Evolutionary conservation across 257 asterid species (phyloP).

Genomic region (Solanum bukasovii): DNA sequence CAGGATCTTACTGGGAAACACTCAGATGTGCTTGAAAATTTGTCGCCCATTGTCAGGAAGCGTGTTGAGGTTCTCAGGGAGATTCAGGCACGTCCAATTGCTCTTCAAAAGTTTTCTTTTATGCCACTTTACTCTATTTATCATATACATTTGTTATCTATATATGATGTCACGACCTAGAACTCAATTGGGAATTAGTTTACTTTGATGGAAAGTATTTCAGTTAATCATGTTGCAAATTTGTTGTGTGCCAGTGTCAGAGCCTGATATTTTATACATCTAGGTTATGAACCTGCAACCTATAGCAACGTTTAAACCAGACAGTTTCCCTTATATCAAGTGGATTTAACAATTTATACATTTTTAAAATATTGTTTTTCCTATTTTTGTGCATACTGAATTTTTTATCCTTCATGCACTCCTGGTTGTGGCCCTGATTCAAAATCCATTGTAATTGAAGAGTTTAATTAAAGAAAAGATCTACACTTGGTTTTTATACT

Average conservation of each 20-base stretch:
- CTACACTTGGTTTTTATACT: not conserved
- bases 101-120: not conserved
- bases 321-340: not conserved
- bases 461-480: not conserved
- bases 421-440: not conserved
- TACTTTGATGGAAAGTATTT: not conserved
- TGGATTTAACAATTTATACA: not conserved
- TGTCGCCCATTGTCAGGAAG: constrained; percentile 39
- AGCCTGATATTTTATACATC: not conserved
- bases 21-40: constrained; percentile 43
- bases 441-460: not conserved
- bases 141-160: not conserved
- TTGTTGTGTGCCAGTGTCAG: not conserved
- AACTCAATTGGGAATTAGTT: not conserved
- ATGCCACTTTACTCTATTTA: not conserved
- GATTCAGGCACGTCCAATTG: constrained; percentile 31
- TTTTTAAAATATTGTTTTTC: not conserved
- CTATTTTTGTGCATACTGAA: not conserved
- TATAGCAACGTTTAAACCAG: not conserved
- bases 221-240: not conserved
- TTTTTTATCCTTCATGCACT: not conserved
- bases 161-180: not conserved
- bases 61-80: constrained; percentile 54
- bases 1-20: constrained; percentile 58
- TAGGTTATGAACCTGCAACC: not conserved